phyloP scores from a whole-genome alignment of 1,139 yeast species.

The Blastobotrys arbuscula region DNA sequence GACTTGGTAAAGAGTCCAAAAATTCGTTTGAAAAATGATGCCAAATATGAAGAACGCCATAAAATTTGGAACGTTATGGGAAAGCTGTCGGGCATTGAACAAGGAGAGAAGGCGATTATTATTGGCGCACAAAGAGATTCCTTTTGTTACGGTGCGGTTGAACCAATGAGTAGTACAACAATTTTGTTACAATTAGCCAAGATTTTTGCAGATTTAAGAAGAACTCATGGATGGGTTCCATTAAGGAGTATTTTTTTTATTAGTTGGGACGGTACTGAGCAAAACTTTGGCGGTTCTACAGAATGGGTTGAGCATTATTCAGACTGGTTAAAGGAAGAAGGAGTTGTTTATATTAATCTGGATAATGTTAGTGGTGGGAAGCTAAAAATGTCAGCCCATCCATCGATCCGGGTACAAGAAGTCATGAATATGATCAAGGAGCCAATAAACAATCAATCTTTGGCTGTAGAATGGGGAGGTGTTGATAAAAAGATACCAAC shows the following conservation, averaged over 20 bases:
- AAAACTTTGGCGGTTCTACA: slow-evolving; percentile 78
- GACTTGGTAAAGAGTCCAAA: slow-evolving; percentile 34
- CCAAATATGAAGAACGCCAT: slow-evolving; percentile 55
- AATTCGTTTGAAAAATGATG: slow-evolving; percentile 41
- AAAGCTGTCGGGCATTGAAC: slow-evolving; percentile 75
- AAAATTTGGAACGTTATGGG: slow-evolving; percentile 77
- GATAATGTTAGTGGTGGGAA: slow-evolving; percentile 63
- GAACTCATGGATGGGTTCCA: slow-evolving; percentile 74
- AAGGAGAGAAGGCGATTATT: slow-evolving; percentile 62
- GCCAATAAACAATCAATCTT: slow-evolving; percentile 27
- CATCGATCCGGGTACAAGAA: slow-evolving; percentile 45
- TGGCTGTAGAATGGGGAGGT: slow-evolving; percentile 22
- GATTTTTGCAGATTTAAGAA: slow-evolving; percentile 60
- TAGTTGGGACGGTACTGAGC: slow-evolving; percentile 81
- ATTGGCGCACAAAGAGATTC: slow-evolving; percentile 86
- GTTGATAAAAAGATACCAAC: slow-evolving; percentile 17
- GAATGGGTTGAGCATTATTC: slow-evolving; percentile 65
- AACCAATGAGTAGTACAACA: slow-evolving; percentile 72
- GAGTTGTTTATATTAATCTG: slow-evolving; percentile 70
- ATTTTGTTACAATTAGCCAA: slow-evolving; percentile 67
- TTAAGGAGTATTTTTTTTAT: slow-evolving; percentile 75
- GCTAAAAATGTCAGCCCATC: slow-evolving; percentile 59
- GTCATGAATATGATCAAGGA: slow-evolving; percentile 40
- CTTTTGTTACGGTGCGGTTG: slow-evolving; percentile 65
- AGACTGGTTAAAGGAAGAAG: slow-evolving; percentile 51